Base-by-base conservation (phyloP, 2,329 filamentous ascomycete genomes). In the Macrophomina tecta region DNA sequence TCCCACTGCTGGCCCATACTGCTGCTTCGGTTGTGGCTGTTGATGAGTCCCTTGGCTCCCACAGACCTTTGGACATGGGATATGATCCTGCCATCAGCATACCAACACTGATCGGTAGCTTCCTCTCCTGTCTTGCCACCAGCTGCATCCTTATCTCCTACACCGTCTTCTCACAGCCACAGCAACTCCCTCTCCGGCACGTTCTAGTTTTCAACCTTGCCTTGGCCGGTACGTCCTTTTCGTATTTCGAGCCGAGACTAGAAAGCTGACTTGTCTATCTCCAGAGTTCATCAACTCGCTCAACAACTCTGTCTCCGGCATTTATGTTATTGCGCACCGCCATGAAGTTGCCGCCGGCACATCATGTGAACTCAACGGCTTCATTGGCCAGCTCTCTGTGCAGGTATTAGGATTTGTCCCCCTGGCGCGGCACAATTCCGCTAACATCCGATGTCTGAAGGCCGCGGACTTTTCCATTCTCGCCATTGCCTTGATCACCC, bases 371-470 rank as follows among this genome's bases (percentile, higher is more conserved):
- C 65, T 78, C 18, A 84, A 83, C 69, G 82, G 81, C 42, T 82
- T 79, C 72, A 68, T 82, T 45, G 80, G 80, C 30, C 82, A 84
- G 64, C 73, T 83, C 53, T 82, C 79, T 2, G 82, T 83, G 12
- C 81, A 83, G 70, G 78, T 79, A 63, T 16, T 42, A n/a, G 30
- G 16, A 38, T 23, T 45, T n/a, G 46, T 23, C 23, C 34, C 34
- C 53, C 49, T 56, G 9, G 64, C 36, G 18, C 16, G 34, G 8
- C 34, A 40, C 6, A 49, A 32, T 46, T 53, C 28, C 45, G 51
- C 49, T 58, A 23, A 67, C 65, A 36, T 12, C 42, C 56, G 56
- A 34, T 48, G 40, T 36, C 49, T 69, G 7, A 49, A 72, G 70
- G 74, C 73, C 5, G 72, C 74, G 56, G 75, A 76, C 67, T 77